Percentiles rank a stretch among this genome's conserved stretches.
Conservation (phyloP, 176 grass and related monocot species). For the Coix lacrymajobi region DNA sequence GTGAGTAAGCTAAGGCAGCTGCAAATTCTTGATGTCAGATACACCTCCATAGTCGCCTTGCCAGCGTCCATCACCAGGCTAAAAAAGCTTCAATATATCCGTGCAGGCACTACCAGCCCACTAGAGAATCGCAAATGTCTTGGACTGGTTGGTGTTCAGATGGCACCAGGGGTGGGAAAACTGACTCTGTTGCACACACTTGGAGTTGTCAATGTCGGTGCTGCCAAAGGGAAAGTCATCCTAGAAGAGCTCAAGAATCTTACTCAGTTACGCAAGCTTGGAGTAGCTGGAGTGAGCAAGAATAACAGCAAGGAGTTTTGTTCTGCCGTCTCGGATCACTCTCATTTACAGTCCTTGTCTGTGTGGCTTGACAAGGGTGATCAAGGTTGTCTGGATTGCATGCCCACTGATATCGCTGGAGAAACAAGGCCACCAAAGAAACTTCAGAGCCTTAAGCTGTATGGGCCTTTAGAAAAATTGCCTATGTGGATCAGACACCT, state of each 20-base stretch:
- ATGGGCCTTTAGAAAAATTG: neutral
- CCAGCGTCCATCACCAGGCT: neutral
- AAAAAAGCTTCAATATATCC: neutral
- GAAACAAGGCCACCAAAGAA: neutral
- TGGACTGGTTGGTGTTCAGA: neutral
- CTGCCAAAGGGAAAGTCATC: neutral
- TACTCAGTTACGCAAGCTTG: neutral
- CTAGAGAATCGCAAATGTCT: neutral
- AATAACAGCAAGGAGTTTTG: neutral
- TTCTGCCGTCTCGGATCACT: neutral
- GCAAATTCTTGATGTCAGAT: neutral
- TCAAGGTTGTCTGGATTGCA: neutral
- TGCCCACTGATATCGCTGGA: neutral
- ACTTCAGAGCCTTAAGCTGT: neutral
- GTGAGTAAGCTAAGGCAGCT: neutral
- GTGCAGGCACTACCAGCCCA: neutral
- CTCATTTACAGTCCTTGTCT: neutral
- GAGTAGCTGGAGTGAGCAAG: neutral
- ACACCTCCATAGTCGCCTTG: neutral
- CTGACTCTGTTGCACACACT: neutral
- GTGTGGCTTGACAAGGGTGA: neutral
- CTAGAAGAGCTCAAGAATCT: neutral
- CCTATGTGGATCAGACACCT: neutral
- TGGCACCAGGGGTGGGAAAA: neutral
- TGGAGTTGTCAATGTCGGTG: neutral